A percentile compares a stretch with the other conserved stretches of the same genome.
Conservation (phyloP, 2,329 filamentous ascomycete species). For the Zasmidium angulare region DNA sequence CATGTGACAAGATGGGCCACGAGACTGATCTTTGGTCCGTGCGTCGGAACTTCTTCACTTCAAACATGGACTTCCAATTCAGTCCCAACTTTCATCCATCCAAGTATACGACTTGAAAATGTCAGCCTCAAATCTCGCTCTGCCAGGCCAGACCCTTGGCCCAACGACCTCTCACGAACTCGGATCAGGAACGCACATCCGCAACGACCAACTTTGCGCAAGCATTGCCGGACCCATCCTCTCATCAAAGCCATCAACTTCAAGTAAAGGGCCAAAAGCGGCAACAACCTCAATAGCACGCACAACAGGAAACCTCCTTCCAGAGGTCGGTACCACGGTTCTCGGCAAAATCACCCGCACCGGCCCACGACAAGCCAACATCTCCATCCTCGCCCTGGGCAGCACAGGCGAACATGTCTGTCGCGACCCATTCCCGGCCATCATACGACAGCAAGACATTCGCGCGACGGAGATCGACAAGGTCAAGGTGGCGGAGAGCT, state of each 20-base stretch:
- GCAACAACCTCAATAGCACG: constrained; percentile 41
- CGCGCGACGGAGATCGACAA: constrained; percentile 94
- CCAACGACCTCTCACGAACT: constrained; percentile 64
- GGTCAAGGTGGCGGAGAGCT: constrained; percentile 85
- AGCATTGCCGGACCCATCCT: constrained; percentile 70
- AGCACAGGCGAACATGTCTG: constrained; percentile 39
- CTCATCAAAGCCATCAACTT: constrained; percentile 33
- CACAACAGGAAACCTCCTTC: constrained; percentile 72
- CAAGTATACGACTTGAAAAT: background rate
- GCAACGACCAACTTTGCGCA: constrained; percentile 72
- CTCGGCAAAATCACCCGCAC: constrained; percentile 84
- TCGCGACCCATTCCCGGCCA: constrained; percentile 32
- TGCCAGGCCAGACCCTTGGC: constrained; percentile 82
- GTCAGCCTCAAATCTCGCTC: constrained; percentile 49
- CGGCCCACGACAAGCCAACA: constrained; percentile 78
- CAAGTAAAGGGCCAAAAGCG: constrained; percentile 52
- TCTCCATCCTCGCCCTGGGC: constrained; percentile 82
- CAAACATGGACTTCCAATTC: background rate
- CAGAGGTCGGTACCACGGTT: constrained; percentile 76
- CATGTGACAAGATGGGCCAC: no score
- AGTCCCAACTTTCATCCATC: background rate
- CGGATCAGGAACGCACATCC: constrained; percentile 81
- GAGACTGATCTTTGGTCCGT: no score
- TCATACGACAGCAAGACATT: constrained; percentile 69
- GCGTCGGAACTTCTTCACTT: no score